A percentile compares a stretch with the other conserved stretches of the same genome.
Evolutionary conservation across 2,329 filamentous ascomycete species (phyloP).

Genomic region (Byssochlamys sp.): DNA sequence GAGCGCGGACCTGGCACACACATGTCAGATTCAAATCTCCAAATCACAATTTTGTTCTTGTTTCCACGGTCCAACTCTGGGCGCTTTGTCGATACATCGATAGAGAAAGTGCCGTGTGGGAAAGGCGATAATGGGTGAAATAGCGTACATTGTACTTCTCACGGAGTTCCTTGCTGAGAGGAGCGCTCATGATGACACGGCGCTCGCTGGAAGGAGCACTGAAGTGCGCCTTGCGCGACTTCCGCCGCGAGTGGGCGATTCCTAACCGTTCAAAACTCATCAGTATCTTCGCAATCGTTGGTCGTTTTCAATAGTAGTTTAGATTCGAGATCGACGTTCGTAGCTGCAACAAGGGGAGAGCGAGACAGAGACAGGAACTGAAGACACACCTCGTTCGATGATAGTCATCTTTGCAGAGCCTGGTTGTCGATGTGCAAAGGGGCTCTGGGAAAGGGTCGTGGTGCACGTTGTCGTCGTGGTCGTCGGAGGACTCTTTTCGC

Average conservation of each 20-base stretch:
- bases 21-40: conserved; percentile 11
- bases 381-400: conserved; percentile 20
- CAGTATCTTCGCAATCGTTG: conserved; percentile 9
- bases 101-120: neutral
- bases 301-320: conserved; percentile 1
- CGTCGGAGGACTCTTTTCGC: conserved; percentile 9
- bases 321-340: neutral
- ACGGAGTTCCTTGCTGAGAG: conserved; percentile 89
- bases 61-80: neutral
- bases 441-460: conserved; percentile 10
- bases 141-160: conserved; percentile 92
- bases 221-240: conserved; percentile 99
- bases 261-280: conserved; percentile 17
- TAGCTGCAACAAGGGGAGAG: neutral
- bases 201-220: conserved; percentile 85
- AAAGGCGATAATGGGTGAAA: neutral
- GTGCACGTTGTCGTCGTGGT: conserved; percentile 14
- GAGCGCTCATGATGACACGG: conserved; percentile 93
- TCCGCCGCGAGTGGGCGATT: conserved; percentile 71
- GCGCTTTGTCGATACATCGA: neutral
- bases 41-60: conserved; percentile 5
- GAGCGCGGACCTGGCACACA: conserved; percentile 13
- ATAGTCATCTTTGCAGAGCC: conserved; percentile 24
- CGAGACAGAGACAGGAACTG: neutral
- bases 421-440: conserved; percentile 9